Evolutionary conservation across 164 flowering plant genomes (phyloP), one percentile per base, ranked within the genome.

Genomic region (Vitis amurensis): DNA sequence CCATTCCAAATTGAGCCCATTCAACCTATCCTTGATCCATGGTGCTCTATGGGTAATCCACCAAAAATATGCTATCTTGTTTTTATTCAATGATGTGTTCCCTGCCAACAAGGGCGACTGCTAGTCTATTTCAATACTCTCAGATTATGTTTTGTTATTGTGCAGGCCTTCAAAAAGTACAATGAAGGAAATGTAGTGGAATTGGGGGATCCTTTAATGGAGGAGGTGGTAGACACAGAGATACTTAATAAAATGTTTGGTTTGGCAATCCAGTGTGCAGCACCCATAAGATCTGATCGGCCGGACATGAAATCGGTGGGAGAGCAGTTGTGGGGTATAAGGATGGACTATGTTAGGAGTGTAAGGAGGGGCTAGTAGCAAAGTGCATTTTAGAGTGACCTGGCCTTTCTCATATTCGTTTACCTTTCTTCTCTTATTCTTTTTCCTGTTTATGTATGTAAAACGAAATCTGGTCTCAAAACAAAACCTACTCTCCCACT

Each of bases 291-390:
- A 68, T 63, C 81, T 1, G 93, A 95, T 75, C 85, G 99, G 10
- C 99, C 99, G 1, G 88, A 86, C 73, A 95, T 95, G 97, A 90
- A 90, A 73, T 59, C 78, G n/a, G 99, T 87, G 29, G 92, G 86
- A 64, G 91, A 93, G 85, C 84, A 87, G 64, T 64, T 95, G 58
- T 95, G 99, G 99, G 82, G 67, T 61, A 95, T 95, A 70, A 83
- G 99, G 71, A 88, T 84, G 79, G 88, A 89, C 69, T 90, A 89
- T 73, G 71, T 81, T 47, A 80, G 57, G 71, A 79, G 81, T 72
- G 81, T 47, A 58, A 87, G 61, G 71, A 73, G 71, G 73, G 73
- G 75, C 31, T 70, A 66, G 55, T 71, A 37, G 61, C 44, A 37
- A 37, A 37, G 44, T 37, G 44, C 44, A 37, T 2, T 37, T 37